A percentile compares a stretch with the other conserved stretches of the same genome.
These are phyloP conservation scores for Trichocladium uniseriatum DNA, from an alignment of 495 filamentous ascomycete species.

Conservation along the genomic window DNA sequence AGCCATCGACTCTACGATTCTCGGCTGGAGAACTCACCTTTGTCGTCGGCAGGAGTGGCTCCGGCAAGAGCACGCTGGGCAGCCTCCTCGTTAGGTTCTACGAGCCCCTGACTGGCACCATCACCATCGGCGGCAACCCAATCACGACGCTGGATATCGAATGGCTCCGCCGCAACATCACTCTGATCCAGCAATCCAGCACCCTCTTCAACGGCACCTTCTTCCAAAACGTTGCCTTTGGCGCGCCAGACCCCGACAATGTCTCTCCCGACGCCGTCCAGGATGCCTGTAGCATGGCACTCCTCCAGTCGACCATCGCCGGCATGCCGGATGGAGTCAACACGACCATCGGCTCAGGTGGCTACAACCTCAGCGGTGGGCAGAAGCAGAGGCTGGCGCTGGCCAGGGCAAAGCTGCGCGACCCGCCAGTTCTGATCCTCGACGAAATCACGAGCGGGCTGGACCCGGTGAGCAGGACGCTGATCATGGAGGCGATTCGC, in stretches of 20 bases:
- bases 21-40: slow-evolving; percentile 66
- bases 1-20: slow-evolving; percentile 53
- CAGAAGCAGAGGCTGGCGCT: slow-evolving; percentile 71
- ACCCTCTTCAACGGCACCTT: slow-evolving; percentile 80
- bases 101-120: slow-evolving; percentile 51
- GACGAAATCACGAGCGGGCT: slow-evolving; percentile 84
- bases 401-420: slow-evolving; percentile 63
- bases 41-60: slow-evolving; percentile 78
- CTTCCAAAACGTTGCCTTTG: slow-evolving; percentile 72
- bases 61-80: slow-evolving; percentile 84
- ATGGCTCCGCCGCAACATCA: slow-evolving; percentile 75
- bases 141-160: slow-evolving; percentile 52
- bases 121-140: slow-evolving; percentile 57
- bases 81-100: slow-evolving; percentile 76
- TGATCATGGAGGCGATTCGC: slow-evolving; percentile 65
- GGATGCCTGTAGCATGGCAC: slow-evolving; percentile 52
- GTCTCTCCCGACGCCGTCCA: slow-evolving; percentile 48
- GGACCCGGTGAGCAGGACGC: slow-evolving; percentile 56
- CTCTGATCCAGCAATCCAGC: slow-evolving; percentile 74
- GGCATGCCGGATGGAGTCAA: slow-evolving; percentile 64
- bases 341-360: slow-evolving; percentile 61
- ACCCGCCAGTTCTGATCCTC: slow-evolving; percentile 76
- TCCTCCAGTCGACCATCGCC: slow-evolving; percentile 62
- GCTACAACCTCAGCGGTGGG: slow-evolving; percentile 71
- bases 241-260: slow-evolving; percentile 39